Evolutionary conservation across 257 asterid genomes (phyloP).

Genomic region (Solanum tacnaense): DNA sequence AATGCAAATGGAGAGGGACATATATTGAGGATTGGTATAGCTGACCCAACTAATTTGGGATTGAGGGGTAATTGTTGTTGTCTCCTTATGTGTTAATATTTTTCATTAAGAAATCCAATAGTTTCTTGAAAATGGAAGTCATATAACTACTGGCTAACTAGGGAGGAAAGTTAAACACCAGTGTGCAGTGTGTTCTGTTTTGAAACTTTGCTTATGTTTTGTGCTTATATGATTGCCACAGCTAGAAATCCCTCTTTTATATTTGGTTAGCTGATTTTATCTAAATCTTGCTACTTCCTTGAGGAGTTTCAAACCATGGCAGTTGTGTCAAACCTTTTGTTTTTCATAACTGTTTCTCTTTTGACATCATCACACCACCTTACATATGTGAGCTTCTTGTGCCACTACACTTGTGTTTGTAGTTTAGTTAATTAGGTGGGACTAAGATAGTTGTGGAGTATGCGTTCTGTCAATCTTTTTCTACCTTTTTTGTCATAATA

Average conservation of each 20-base stretch:
- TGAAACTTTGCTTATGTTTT: background rate
- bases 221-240: background rate
- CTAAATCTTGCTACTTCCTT: background rate
- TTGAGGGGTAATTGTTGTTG: background rate
- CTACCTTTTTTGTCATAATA: background rate
- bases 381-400: background rate
- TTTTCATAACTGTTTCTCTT: background rate
- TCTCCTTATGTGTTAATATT: background rate
- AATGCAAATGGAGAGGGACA: background rate
- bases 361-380: background rate
- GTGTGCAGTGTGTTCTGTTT: background rate
- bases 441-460: background rate
- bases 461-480: background rate
- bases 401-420: background rate
- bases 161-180: background rate
- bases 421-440: background rate
- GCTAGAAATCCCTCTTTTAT: background rate
- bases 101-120: background rate
- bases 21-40: background rate
- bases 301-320: background rate
- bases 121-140: background rate
- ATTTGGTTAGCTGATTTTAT: background rate
- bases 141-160: background rate
- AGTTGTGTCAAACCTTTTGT: background rate
- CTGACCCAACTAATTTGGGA: background rate